Evolutionary conservation across 345 rosid genomes (phyloP).

Genomic region (Triadica sebifera): DNA sequence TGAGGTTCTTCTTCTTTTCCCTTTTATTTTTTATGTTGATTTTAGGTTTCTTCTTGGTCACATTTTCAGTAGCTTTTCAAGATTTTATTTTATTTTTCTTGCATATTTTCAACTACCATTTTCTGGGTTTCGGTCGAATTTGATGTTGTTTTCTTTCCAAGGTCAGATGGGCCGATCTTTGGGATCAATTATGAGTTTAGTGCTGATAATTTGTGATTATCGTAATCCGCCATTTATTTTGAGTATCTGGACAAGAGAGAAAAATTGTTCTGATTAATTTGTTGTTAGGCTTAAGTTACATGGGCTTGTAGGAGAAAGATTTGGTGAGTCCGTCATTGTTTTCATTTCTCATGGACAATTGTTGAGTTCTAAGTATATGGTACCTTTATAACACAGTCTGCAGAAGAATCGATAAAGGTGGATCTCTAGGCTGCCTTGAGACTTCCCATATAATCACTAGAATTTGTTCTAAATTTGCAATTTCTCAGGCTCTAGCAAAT

Average conservation of each 20-base stretch:
- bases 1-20: slow-evolving; percentile 10
- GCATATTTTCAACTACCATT: neutral
- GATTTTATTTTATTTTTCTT: neutral
- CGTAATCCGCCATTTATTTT: neutral
- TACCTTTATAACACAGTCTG: too few species aligned
- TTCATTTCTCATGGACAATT: too few species aligned
- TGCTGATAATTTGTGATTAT: neutral
- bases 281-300: neutral
- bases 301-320: too few species aligned
- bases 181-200: neutral
- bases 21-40: neutral
- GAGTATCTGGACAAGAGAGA: neutral
- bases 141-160: neutral
- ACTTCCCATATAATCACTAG: too few species aligned
- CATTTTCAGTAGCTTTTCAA: too few species aligned
- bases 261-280: neutral
- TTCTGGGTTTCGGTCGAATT: neutral
- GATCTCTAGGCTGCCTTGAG: too few species aligned
- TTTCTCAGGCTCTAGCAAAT: too few species aligned
- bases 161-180: neutral
- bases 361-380: too few species aligned
- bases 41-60: too few species aligned
- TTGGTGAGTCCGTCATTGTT: too few species aligned
- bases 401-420: too few species aligned
- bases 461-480: too few species aligned